A percentile compares a stretch with the other conserved stretches of the same genome.
phyloP scores from a whole-genome alignment of 345 rosid genomes.

The Leavenworthia alabamica region DNA sequence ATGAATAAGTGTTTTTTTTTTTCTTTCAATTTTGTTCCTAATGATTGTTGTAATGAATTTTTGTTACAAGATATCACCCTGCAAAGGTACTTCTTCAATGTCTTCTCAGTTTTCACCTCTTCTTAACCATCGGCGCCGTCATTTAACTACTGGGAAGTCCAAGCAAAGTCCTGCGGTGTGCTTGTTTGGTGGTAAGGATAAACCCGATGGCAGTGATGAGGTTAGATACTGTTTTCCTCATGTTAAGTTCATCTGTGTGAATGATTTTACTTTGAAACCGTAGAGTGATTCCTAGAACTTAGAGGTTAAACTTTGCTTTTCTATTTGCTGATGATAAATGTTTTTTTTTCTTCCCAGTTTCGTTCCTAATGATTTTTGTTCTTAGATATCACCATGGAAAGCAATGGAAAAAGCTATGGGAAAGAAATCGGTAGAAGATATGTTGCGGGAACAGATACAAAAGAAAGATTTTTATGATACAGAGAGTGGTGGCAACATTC shows the following conservation, averaged over 20 bases:
- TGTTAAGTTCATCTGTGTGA: too few relatives aligned
- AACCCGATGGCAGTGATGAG: constrained; percentile 41
- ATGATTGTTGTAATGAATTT: too few relatives aligned
- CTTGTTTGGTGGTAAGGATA: constrained; percentile 61
- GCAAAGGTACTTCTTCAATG: neutral
- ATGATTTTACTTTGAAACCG: too few relatives aligned
- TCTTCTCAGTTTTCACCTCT: constrained; percentile 22
- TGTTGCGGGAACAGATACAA: constrained; percentile 54
- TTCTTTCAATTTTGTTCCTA: too few relatives aligned
- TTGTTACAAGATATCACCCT: too few relatives aligned
- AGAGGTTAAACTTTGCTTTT: neutral
- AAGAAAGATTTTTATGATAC: constrained; percentile 47
- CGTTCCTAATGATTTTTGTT: neutral
- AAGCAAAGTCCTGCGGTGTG: constrained; percentile 36
- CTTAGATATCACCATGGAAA: constrained; percentile 58
- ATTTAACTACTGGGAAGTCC: constrained; percentile 4
- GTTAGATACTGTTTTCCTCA: constrained; percentile 16
- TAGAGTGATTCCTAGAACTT: neutral
- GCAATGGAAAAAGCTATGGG: constrained; percentile 51
- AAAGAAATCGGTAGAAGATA: constrained; percentile 52
- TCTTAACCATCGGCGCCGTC: constrained; percentile 8
- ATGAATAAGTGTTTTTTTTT: too few relatives aligned
- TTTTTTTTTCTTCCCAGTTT: neutral
- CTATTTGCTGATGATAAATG: neutral
- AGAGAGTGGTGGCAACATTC: constrained; percentile 41